Conservation (phyloP, 768 basidiomycete genomes). For the Phallus indusiatus region DNA sequence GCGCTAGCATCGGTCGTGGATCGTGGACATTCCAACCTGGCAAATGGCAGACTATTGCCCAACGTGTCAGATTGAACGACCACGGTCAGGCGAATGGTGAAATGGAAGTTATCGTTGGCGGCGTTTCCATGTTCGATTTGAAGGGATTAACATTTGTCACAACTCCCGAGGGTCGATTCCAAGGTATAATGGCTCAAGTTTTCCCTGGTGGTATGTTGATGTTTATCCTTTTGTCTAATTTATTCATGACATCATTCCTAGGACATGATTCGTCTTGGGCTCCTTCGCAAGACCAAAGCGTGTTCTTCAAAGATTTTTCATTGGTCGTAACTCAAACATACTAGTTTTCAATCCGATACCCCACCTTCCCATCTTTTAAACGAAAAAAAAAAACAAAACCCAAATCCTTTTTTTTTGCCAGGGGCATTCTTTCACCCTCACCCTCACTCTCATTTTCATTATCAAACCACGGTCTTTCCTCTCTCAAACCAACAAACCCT, state of each 20-base stretch:
- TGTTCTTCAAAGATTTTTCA: constrained; percentile 21
- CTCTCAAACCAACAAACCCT: no score
- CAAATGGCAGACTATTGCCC: constrained; percentile 19
- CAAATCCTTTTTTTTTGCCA: no score
- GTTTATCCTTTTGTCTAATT: not conserved
- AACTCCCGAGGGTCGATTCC: constrained; percentile 3
- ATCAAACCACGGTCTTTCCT: no score
- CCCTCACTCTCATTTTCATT: no score
- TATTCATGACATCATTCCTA: not conserved
- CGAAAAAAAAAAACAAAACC: no score
- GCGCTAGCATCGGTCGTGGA: constrained; percentile 14
- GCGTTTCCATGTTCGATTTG: constrained; percentile 12
- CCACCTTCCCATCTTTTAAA: not conserved
- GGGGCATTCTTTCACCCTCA: no score
- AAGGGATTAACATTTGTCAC: constrained; percentile 10
- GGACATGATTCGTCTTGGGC: constrained; percentile 18
- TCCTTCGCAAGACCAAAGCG: constrained; percentile 20
- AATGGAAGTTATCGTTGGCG: constrained; percentile 20
- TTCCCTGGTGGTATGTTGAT: constrained; percentile 12
- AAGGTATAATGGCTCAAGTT: constrained; percentile 7
- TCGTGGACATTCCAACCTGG: constrained; percentile 16
- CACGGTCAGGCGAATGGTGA: constrained; percentile 20
- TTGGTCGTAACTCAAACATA: constrained; percentile 15
- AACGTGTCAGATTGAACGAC: constrained; percentile 21
- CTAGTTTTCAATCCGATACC: not conserved